Percentiles rank a stretch among this genome's conserved stretches.
phyloP scores from a whole-genome alignment of 225 moss, liverwort and hornwort genomes.

The Takakia lepidozioides region DNA sequence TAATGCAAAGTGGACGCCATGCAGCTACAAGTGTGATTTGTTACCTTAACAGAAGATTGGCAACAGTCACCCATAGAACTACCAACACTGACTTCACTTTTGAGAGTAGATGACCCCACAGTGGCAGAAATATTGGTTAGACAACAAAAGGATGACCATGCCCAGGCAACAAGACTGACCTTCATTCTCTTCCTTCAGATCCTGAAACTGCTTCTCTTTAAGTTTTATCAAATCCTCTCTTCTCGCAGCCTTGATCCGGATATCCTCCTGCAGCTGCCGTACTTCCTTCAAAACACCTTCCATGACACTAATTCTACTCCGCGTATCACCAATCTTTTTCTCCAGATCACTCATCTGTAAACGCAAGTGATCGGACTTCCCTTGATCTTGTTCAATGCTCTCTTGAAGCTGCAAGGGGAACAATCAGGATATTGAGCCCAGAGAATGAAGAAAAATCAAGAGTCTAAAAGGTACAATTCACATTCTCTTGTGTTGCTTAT shows the following conservation, averaged over 20 bases:
- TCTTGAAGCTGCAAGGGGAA: constrained; percentile 75
- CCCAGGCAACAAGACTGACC: constrained; percentile 46
- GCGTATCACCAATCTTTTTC: constrained; percentile 42
- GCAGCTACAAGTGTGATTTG: no score
- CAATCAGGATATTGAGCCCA: background rate
- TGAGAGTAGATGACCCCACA: no score
- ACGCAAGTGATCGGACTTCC: constrained; percentile 67
- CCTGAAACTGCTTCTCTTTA: constrained; percentile 67
- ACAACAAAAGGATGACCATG: no score
- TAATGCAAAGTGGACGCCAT: no score
- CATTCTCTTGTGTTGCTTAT: no score
- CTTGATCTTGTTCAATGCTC: constrained; percentile 76
- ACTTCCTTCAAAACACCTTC: constrained; percentile 49
- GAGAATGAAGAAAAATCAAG: background rate
- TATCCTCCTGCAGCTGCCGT: constrained; percentile 25
- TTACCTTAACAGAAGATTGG: no score
- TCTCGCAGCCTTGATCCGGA: constrained; percentile 46
- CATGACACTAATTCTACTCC: constrained; percentile 34
- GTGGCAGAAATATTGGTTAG: no score
- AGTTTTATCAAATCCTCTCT: constrained; percentile 65
- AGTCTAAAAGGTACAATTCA: no score
- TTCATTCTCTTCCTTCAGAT: constrained; percentile 56
- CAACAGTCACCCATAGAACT: no score
- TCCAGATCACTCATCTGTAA: constrained; percentile 67
- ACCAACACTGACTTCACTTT: no score